Conservation (phyloP, 306 rosid species). For the Medicago lupulina region DNA sequence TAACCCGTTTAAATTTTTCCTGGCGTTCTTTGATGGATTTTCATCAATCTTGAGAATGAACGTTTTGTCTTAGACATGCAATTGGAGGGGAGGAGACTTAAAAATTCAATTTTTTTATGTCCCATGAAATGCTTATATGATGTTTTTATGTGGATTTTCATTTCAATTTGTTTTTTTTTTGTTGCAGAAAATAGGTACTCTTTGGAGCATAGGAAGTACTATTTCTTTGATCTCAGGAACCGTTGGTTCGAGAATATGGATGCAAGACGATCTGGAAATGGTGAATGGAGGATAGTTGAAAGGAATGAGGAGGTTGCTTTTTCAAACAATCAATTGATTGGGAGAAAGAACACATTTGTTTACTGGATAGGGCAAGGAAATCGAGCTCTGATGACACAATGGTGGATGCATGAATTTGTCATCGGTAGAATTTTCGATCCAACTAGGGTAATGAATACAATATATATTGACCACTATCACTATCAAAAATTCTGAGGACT, state of each 20-base stretch:
- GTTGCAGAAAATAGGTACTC: conserved; percentile 41
- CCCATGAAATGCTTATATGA: no score
- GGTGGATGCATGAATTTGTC: conserved; percentile 68
- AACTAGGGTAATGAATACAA: conserved; percentile 43
- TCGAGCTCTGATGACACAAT: not conserved
- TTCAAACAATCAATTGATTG: conserved; percentile 29
- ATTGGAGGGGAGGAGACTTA: no score
- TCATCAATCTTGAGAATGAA: no score
- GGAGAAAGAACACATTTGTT: conserved; percentile 46
- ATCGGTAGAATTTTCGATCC: not conserved
- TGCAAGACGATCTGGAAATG: conserved; percentile 50
- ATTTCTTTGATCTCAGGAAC: conserved; percentile 43
- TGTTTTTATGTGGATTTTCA: no score
- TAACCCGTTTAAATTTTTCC: no score
- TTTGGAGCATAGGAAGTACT: conserved; percentile 51
- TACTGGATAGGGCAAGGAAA: conserved; percentile 40
- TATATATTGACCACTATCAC: not conserved
- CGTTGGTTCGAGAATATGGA: not conserved
- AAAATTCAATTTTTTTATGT: not conserved
- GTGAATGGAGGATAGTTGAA: conserved; percentile 60
- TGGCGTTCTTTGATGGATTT: no score
- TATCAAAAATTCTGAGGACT: not conserved
- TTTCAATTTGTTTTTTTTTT: not conserved
- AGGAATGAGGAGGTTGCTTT: conserved; percentile 38
- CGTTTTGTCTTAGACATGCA: no score